phyloP scores from a whole-genome alignment of 441 rosid genomes.

The Eutrema salsugineum region DNA sequence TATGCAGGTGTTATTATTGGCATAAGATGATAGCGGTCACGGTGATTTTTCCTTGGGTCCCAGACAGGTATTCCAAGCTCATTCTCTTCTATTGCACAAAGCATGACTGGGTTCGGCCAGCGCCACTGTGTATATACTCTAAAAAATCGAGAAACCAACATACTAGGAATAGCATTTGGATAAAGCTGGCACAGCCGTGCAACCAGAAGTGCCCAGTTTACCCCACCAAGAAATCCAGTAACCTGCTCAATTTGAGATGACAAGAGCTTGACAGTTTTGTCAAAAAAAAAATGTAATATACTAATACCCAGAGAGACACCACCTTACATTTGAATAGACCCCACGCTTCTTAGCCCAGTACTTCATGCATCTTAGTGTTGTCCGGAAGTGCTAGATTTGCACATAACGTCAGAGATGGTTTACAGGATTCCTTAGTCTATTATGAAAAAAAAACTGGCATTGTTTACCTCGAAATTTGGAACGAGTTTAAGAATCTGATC shows the following conservation, averaged over 20 bases:
- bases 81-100: conserved; percentile 83
- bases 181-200: conserved; percentile 84
- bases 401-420: conserved; percentile 5
- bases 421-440: neutral
- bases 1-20: conserved; percentile 80
- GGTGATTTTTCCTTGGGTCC: conserved; percentile 67
- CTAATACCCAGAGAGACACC: neutral
- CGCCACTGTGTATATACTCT: conserved; percentile 91
- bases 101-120: conserved; percentile 98
- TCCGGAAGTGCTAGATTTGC: conserved; percentile 61
- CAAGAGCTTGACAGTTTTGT: neutral
- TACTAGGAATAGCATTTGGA: conserved; percentile 89
- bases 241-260: conserved; percentile 36
- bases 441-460: neutral
- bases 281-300: neutral
- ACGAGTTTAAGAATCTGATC: conserved; percentile 92
- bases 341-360: conserved; percentile 91
- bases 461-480: conserved; percentile 68
- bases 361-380: conserved; percentile 75
- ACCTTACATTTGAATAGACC: conserved; percentile 73
- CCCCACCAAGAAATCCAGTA: conserved; percentile 76
- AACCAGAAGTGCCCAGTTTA: conserved; percentile 69
- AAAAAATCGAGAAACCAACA: conserved; percentile 84
- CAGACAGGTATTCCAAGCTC: conserved; percentile 73
- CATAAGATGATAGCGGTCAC: conserved; percentile 65